Base-by-base conservation (phyloP, 2,329 filamentous ascomycete species). In the Botrytis paeoniae region DNA sequence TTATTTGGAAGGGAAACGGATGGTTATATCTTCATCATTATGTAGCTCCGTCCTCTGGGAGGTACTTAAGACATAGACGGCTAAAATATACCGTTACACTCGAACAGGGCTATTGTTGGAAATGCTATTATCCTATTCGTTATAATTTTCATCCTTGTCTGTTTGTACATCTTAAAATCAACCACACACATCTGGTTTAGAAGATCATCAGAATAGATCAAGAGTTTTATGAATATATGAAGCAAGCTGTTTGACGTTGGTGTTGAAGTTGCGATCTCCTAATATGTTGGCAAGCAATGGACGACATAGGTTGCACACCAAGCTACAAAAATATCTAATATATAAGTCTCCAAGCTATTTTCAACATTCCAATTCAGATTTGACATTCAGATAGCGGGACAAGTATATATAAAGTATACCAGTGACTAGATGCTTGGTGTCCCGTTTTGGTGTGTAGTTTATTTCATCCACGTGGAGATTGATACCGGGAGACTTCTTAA, bases 11-110 rank as follows among this genome's bases (percentile, higher is more conserved):
- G 12, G 14, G 2, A 43, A n/a, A 12, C 25, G 51, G 41, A 20
- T 57, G 14, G 16, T 29, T 54, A 68, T 69, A 69, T 69, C 51
- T 69, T 69, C 66, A 60, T 57, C 51, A 35, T 10, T 60, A 25
- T 43, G 14, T 22, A 51, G 7, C 9, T 3, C 25, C 5, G 12
- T n/a, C 48, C 12, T 7, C 12, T n/a, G 10, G 12, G 0, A 54
- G 48, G 12, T 20, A 66, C 32, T 37, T 45, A 14, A 39, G 18
- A 37, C 48, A 39, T 5, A 41, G 45, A 39, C 45, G 43, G 32
- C n/a, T 68, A 54, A 54, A 54, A 22, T 3, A n/a, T 54, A 54
- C 32, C 51, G 64, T 68, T 54, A 29, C 64, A 68, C 8, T 10
- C 64, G n/a, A 54, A 68, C 35, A 39, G 45, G 64, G 32, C 35